phyloP scores from a whole-genome alignment of 2,329 filamentous ascomycete species.

The Botrytis hyacinthi region DNA sequence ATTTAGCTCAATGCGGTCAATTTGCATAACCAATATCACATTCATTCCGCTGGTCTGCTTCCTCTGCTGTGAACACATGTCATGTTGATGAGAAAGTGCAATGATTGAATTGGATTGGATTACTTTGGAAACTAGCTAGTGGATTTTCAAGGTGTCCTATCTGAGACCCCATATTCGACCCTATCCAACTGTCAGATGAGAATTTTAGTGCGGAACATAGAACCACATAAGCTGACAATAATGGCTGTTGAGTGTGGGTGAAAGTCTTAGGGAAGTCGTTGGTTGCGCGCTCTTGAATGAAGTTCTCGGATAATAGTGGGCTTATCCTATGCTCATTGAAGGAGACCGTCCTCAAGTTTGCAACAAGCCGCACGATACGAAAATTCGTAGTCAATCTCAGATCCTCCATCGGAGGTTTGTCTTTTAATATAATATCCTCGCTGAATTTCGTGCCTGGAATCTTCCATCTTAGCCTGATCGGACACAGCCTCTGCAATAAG shows the following conservation, averaged over 20 bases:
- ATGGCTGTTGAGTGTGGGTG: not conserved
- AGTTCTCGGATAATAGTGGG: not conserved
- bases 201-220: not conserved
- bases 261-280: not conserved
- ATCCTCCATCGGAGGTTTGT: not conserved
- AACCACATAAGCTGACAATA: not conserved
- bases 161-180: not conserved
- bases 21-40: not conserved
- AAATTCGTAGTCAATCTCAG: not conserved
- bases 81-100: fast-evolving
- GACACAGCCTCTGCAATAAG: fast-evolving
- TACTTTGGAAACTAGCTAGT: not conserved
- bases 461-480: not conserved
- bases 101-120: not conserved
- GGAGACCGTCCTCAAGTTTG: not conserved
- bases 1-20: not conserved
- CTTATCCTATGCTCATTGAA: not conserved
- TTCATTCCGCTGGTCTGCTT: not conserved
- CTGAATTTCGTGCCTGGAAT: fast-evolving
- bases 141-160: not conserved
- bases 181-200: not conserved
- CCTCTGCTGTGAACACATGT: not conserved
- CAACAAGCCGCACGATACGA: not conserved
- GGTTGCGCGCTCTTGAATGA: not conserved
- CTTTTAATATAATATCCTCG: not conserved